phyloP scores from a whole-genome alignment of 2,329 filamentous ascomycete species.

The Penicillium sumatraense region DNA sequence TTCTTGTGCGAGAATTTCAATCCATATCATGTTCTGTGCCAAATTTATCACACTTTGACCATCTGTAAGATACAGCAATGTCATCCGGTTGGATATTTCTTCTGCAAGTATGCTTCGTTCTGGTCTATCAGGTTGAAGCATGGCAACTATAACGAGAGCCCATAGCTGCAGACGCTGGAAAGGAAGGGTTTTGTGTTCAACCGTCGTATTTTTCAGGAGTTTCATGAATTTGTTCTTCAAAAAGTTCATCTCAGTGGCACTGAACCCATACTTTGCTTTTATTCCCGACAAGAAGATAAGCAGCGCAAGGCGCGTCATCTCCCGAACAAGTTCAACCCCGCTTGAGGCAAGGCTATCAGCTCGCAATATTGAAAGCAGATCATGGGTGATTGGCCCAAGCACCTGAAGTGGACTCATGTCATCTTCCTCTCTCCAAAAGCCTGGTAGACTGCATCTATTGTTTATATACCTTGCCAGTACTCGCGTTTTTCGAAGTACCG shows the following conservation, averaged over 20 bases:
- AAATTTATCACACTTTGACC: neutral
- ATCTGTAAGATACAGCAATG: neutral
- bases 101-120: neutral
- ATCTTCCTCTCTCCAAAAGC: conserved; percentile 19
- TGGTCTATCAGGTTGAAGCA: neutral
- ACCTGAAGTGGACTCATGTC: conserved; percentile 15
- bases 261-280: conserved; percentile 15
- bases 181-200: neutral
- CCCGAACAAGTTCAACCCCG: neutral
- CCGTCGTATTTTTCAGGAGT: neutral
- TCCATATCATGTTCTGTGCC: conserved; percentile 3
- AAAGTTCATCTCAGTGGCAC: conserved; percentile 4
- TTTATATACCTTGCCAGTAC: conserved; percentile 2
- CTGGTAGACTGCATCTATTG: neutral
- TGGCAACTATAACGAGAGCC: conserved; percentile 1
- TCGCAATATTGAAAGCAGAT: conserved; percentile 15
- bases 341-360: neutral
- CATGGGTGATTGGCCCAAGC: conserved; percentile 14
- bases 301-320: conserved; percentile 15
- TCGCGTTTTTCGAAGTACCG: neutral
- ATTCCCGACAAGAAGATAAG: conserved; percentile 15
- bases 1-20: conserved; percentile 1
- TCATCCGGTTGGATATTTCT: neutral
- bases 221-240: neutral
- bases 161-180: conserved; percentile 6